These are phyloP conservation scores for Gryganskiella cystojenkinii DNA, from an alignment of 192 early-diverging fungal genomes.

Conservation along the genomic window DNA sequence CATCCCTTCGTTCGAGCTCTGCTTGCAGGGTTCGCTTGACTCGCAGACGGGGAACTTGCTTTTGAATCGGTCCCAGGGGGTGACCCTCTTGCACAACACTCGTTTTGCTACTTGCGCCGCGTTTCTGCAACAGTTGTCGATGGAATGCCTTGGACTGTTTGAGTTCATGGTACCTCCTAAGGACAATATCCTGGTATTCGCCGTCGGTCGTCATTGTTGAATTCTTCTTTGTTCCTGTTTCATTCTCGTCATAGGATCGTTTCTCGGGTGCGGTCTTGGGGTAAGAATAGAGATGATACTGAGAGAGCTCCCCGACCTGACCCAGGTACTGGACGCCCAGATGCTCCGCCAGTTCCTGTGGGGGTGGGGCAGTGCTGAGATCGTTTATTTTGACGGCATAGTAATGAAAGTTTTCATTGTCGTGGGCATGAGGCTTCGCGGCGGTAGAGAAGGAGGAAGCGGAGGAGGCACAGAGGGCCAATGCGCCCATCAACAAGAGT, in stretches of 20 bases:
- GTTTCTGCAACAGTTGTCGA: slow-evolving; percentile 11
- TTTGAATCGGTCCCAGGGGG: slow-evolving; percentile 42
- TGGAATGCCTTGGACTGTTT: slow-evolving; percentile 22
- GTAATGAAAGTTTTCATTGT: slow-evolving; percentile 57
- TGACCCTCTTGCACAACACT: slow-evolving; percentile 9
- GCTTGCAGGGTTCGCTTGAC: slow-evolving; percentile 35
- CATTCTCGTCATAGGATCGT: slow-evolving; percentile 22
- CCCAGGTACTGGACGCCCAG: slow-evolving; percentile 62
- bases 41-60: slow-evolving; percentile 47
- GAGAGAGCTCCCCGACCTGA: slow-evolving; percentile 71
- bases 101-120: slow-evolving; percentile 10
- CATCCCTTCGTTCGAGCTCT: slow-evolving; percentile 14
- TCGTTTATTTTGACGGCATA: slow-evolving; percentile 59
- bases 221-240: not conserved
- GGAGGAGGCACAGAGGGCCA: slow-evolving; percentile 20
- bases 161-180: slow-evolving; percentile 34
- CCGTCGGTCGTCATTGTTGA: not conserved
- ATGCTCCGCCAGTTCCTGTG: slow-evolving; percentile 48
- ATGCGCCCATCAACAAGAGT: slow-evolving; percentile 32
- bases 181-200: slow-evolving; percentile 51
- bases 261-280: slow-evolving; percentile 43
- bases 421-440: slow-evolving; percentile 23
- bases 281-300: slow-evolving; percentile 74
- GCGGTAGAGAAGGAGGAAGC: slow-evolving; percentile 6
- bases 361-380: slow-evolving; percentile 25